A percentile compares a stretch with the other conserved stretches of the same genome.
These are phyloP conservation scores for Babesia divergens DNA, from an alignment of 169 alveolate species.

Conservation along the genomic window DNA sequence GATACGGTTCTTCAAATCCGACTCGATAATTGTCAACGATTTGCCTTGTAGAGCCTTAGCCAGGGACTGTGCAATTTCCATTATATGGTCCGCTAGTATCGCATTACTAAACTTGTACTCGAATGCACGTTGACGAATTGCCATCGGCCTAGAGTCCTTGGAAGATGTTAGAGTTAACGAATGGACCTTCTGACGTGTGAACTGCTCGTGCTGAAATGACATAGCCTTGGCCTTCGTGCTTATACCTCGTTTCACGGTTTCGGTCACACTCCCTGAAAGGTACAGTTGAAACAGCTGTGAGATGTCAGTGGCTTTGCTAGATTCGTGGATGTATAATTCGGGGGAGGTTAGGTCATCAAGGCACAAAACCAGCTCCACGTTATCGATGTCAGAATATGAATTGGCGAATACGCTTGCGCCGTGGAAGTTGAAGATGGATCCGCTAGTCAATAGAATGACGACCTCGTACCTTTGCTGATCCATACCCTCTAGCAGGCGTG, in stretches of 20 bases:
- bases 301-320: conserved; percentile 22
- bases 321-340: conserved; percentile 21
- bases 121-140: conserved; percentile 14
- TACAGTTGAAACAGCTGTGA: conserved; percentile 12
- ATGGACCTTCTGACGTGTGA: conserved; percentile 40
- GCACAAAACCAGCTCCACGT: conserved; percentile 36
- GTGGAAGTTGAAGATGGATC: conserved; percentile 30
- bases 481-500: not conserved
- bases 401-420: conserved; percentile 36
- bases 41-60: not conserved
- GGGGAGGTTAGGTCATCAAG: conserved; percentile 41
- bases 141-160: not conserved
- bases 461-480: conserved; percentile 31
- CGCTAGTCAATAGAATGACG: conserved; percentile 25
- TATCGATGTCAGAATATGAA: not conserved
- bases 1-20: not conserved
- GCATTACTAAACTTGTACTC: conserved; percentile 5
- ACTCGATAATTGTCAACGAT: not conserved
- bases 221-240: conserved; percentile 4
- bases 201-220: conserved; percentile 31
- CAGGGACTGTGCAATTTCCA: not conserved
- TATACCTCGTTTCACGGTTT: conserved; percentile 2
- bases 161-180: conserved; percentile 29
- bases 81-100: conserved; percentile 15
- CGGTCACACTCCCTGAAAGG: conserved; percentile 6